Evolutionary conservation across 2,329 filamentous ascomycete genomes (phyloP).

Genomic region (Lachnellula subtilissima): DNA sequence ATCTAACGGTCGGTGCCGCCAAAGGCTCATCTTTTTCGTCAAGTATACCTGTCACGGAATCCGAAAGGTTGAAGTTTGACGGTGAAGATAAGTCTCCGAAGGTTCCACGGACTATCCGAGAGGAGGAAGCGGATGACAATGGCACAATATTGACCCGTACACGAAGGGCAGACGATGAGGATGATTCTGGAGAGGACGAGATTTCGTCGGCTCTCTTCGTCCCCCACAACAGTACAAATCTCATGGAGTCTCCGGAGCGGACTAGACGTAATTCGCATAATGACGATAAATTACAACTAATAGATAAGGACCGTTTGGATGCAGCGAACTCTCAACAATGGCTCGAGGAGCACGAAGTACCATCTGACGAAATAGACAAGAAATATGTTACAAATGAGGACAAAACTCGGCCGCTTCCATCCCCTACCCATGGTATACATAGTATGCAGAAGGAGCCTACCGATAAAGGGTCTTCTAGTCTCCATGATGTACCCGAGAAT

Average conservation of each 20-base stretch:
- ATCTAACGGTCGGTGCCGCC: slow-evolving; percentile 26
- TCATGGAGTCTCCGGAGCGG: slow-evolving; percentile 38
- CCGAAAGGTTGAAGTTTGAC: slow-evolving; percentile 21
- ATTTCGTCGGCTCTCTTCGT: slow-evolving; percentile 83
- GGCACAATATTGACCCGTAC: slow-evolving; percentile 29
- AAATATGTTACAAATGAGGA: slow-evolving; percentile 17
- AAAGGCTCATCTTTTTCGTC: slow-evolving; percentile 31
- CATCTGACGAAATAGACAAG: slow-evolving; percentile 34
- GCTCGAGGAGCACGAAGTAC: slow-evolving; percentile 31
- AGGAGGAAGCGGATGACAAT: slow-evolving; percentile 33
- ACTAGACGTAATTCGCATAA: slow-evolving; percentile 10
- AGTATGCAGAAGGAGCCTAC: slow-evolving; percentile 28
- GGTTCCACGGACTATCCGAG: background rate
- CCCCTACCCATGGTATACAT: slow-evolving; percentile 2
- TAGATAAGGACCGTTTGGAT: slow-evolving; percentile 18
- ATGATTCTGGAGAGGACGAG: slow-evolving; percentile 71
- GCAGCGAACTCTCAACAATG: slow-evolving; percentile 28
- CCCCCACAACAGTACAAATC: slow-evolving; percentile 57
- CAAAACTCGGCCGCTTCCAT: slow-evolving; percentile 10
- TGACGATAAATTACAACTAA: slow-evolving; percentile 3
- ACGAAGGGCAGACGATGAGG: slow-evolving; percentile 39
- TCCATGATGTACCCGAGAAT: slow-evolving; percentile 7
- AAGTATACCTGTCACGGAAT: slow-evolving; percentile 28
- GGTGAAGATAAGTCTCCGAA: slow-evolving; percentile 3
- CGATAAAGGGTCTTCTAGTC: slow-evolving; percentile 10